These are phyloP conservation scores for Bruguiera sexangula DNA, from an alignment of 345 rosid genomes.

Conservation along the genomic window DNA sequence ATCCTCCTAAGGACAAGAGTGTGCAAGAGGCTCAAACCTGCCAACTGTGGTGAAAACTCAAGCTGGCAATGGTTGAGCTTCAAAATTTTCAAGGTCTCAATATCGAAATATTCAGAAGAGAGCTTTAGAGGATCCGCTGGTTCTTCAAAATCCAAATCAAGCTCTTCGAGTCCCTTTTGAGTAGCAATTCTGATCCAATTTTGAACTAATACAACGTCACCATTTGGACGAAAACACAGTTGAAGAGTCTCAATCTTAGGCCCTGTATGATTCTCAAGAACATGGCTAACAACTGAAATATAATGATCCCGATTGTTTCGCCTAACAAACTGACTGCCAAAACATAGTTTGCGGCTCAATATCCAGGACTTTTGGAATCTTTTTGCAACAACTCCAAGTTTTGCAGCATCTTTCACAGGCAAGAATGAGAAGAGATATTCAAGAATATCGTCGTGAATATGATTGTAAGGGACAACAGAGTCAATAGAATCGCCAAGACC, in stretches of 20 bases:
- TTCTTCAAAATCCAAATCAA: conserved; percentile 22
- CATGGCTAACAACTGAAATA: not conserved
- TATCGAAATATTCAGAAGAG: not conserved
- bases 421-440: conserved; percentile 12
- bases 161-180: conserved; percentile 27
- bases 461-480: not conserved
- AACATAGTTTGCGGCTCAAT: not conserved
- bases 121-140: not conserved
- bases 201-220: not conserved
- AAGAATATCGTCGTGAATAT: conserved; percentile 11
- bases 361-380: conserved; percentile 12
- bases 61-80: not conserved
- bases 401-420: conserved; percentile 2
- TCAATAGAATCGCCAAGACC: not conserved
- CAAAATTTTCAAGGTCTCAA: not conserved
- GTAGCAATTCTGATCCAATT: conserved; percentile 16
- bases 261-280: conserved; percentile 4
- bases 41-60: not conserved
- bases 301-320: not conserved
- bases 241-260: not conserved
- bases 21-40: not conserved
- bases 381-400: not conserved
- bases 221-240: conserved; percentile 8
- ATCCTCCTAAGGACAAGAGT: conserved; percentile 3
- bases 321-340: conserved; percentile 6